Percentiles rank a stretch among this genome's conserved stretches.
Conservation (phyloP, 305 asterid genomes). For the Fraxinus baroniana region DNA sequence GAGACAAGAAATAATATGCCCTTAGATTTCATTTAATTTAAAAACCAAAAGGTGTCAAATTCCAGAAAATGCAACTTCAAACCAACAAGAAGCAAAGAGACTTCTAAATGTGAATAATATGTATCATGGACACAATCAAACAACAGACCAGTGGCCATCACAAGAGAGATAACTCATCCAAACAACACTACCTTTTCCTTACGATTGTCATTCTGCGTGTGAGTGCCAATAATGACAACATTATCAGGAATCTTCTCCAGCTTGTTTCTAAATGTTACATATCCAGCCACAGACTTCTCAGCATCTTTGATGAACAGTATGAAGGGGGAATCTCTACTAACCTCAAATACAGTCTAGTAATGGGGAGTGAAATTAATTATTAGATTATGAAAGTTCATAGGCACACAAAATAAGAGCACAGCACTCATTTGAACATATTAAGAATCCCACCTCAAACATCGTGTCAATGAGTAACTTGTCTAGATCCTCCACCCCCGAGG, state of each 20-base stretch:
- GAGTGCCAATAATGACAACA: constrained; percentile 72
- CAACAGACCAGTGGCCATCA: not conserved
- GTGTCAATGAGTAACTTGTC: constrained; percentile 61
- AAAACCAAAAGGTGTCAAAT: not conserved
- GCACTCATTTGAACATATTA: constrained; percentile 11
- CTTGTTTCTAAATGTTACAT: constrained; percentile 56
- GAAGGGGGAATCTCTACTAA: constrained; percentile 74
- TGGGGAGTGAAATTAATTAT: constrained; percentile 19
- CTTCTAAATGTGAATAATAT: not conserved
- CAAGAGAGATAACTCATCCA: not conserved
- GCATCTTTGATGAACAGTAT: constrained; percentile 89
- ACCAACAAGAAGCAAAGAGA: constrained; percentile 5
- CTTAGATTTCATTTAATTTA: constrained; percentile 5
- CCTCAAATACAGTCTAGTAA: constrained; percentile 61
- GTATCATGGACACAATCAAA: constrained; percentile 14
- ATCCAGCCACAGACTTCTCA: constrained; percentile 79
- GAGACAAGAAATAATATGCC: not conserved
- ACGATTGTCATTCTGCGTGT: constrained; percentile 58
- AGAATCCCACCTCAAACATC: constrained; percentile 73
- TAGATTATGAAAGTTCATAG: constrained; percentile 17
- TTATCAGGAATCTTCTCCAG: constrained; percentile 76
- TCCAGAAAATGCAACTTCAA: constrained; percentile 19
- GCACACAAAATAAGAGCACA: constrained; percentile 7
- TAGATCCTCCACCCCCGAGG: constrained; percentile 66
- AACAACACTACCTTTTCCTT: constrained; percentile 61